Percentiles rank a stretch among this genome's conserved stretches.
phyloP scores from a whole-genome alignment of 1,284 basidiomycete genomes.

The Hemileccinum hortonii region DNA sequence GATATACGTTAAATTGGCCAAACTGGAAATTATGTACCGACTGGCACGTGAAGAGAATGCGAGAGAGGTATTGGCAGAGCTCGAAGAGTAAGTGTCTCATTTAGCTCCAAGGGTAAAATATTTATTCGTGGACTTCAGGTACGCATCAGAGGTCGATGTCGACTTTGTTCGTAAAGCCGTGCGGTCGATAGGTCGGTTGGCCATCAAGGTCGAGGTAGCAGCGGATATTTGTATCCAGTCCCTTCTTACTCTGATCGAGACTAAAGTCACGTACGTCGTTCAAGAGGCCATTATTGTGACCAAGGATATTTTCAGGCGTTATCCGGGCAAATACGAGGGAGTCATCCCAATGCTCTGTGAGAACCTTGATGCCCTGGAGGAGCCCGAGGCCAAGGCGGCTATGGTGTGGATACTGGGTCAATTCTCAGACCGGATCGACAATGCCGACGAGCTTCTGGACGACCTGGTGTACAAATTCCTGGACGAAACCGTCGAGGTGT shows the following conservation, averaged over 20 bases:
- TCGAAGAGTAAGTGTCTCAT: conserved; percentile 77
- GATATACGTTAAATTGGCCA: conserved; percentile 97
- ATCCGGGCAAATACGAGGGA: conserved; percentile 95
- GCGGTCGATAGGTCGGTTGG: conserved; percentile 91
- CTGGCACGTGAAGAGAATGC: conserved; percentile 90
- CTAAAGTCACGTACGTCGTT: conserved; percentile 94
- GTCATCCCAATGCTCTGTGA: conserved; percentile 93
- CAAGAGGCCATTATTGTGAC: conserved; percentile 98
- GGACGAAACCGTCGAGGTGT: conserved; percentile 89
- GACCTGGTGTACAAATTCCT: conserved; percentile 90
- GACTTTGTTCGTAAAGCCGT: conserved; percentile 99
- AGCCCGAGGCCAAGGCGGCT: conserved; percentile 94
- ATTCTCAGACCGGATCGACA: conserved; percentile 95
- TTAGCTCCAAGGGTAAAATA: not conserved
- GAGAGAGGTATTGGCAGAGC: conserved; percentile 86
- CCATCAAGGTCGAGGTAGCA: conserved; percentile 93
- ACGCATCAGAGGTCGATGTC: conserved; percentile 97
- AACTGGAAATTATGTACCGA: conserved; percentile 98
- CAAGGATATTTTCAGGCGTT: conserved; percentile 97
- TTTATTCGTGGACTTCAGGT: conserved; percentile 49
- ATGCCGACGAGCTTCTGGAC: conserved; percentile 92
- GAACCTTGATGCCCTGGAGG: conserved; percentile 89
- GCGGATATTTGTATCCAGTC: conserved; percentile 90
- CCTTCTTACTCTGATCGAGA: conserved; percentile 86
- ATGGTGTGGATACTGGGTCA: conserved; percentile 99